These are phyloP conservation scores for Lachancea mirantina DNA, from an alignment of 805 yeast genomes.

Conservation along the genomic window DNA sequence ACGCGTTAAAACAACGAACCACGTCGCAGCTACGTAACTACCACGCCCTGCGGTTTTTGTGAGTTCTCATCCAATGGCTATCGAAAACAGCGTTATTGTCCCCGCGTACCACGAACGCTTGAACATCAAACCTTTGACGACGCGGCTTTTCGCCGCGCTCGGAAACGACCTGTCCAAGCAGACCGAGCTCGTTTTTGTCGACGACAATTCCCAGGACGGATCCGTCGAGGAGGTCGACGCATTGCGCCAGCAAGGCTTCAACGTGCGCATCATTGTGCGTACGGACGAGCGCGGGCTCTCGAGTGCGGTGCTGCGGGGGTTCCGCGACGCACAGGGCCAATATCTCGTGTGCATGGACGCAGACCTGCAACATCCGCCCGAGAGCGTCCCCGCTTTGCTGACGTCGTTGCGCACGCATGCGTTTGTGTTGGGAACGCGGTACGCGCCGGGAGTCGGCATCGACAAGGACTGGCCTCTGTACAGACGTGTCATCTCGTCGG, in stretches of 20 bases:
- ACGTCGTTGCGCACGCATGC: constrained; percentile 36
- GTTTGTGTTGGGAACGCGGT: constrained; percentile 44
- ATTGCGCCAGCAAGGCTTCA: constrained; percentile 39
- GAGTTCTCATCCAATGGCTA: constrained; percentile 30
- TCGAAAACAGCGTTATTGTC: constrained; percentile 38
- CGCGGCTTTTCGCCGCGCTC: constrained; percentile 42
- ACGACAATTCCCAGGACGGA: constrained; percentile 46
- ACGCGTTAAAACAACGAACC: no score
- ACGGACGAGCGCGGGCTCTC: constrained; percentile 45
- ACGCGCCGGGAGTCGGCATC: constrained; percentile 49
- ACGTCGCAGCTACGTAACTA: no score
- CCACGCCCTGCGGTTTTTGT: no score
- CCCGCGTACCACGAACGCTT: constrained; percentile 47
- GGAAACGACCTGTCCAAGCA: constrained; percentile 36
- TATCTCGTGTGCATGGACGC: constrained; percentile 48
- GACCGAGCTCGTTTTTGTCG: constrained; percentile 45
- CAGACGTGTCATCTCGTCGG: constrained; percentile 42
- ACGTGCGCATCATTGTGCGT: constrained; percentile 43
- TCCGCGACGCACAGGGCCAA: constrained; percentile 40
- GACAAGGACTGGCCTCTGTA: constrained; percentile 48
- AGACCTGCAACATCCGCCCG: constrained; percentile 49
- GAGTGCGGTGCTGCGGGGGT: constrained; percentile 44
- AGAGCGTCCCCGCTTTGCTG: constrained; percentile 40
- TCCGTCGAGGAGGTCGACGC: constrained; percentile 45
- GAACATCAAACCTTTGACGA: constrained; percentile 43